Evolutionary conservation across 768 basidiomycete species (phyloP).

Genomic region (Tephrocybe sp.): DNA sequence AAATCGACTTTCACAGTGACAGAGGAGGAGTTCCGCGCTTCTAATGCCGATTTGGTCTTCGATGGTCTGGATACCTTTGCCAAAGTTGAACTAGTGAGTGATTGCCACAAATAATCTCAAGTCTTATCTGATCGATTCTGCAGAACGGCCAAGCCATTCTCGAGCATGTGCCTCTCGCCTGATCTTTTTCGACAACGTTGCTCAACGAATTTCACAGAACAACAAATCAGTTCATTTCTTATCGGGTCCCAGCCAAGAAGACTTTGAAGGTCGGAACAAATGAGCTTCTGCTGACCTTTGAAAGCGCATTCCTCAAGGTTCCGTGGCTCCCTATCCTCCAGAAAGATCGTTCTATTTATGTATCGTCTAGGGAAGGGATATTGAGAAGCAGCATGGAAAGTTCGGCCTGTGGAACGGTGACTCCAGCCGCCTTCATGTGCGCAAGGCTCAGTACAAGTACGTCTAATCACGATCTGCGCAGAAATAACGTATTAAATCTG

Average conservation of each 20-base stretch:
- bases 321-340: neutral
- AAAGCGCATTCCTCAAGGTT: slow-evolving; percentile 73
- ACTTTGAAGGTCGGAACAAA: slow-evolving; percentile 58
- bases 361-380: slow-evolving; percentile 61
- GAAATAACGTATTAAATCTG: neutral
- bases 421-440: slow-evolving; percentile 83
- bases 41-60: slow-evolving; percentile 75
- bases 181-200: too few species aligned
- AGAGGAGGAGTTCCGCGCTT: slow-evolving; percentile 41
- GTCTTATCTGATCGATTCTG: neutral
- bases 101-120: slow-evolving; percentile 5
- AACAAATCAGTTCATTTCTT: slow-evolving; percentile 82
- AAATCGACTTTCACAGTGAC: slow-evolving; percentile 59
- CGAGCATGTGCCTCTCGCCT: slow-evolving; percentile 36
- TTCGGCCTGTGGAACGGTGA: slow-evolving; percentile 86
- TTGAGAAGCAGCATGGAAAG: slow-evolving; percentile 68
- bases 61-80: slow-evolving; percentile 93
- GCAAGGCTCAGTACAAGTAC: slow-evolving; percentile 93
- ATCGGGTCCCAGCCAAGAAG: slow-evolving; percentile 62
- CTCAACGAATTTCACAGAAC: slow-evolving; percentile 51
- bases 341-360: neutral
- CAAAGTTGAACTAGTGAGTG: slow-evolving; percentile 61
- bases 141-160: slow-evolving; percentile 78
- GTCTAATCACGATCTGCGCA: slow-evolving; percentile 20
- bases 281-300: slow-evolving; percentile 68